Evolutionary conservation across 495 filamentous ascomycete genomes (phyloP).

Genomic region (Aspergillus sclerotioniger): DNA sequence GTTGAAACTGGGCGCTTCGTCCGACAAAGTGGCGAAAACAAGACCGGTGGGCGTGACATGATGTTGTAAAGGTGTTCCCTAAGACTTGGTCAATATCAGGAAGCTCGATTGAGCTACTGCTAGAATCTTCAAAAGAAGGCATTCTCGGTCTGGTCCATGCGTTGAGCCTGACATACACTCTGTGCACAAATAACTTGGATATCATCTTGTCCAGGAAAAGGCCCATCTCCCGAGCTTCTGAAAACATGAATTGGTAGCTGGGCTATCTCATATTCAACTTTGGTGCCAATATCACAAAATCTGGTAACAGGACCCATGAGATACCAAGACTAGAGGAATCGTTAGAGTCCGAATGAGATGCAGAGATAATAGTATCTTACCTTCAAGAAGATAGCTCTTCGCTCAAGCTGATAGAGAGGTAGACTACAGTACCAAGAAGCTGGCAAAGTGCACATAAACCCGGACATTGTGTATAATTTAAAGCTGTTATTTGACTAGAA

Average conservation of each 20-base stretch:
- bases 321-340: conserved; percentile 53
- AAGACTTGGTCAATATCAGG: neutral
- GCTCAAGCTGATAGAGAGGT: conserved; percentile 50
- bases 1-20: conserved; percentile 50
- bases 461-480: conserved; percentile 28
- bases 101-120: no score
- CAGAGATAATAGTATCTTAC: conserved; percentile 18
- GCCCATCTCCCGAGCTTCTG: conserved; percentile 32
- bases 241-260: conserved; percentile 49
- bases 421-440: conserved; percentile 46
- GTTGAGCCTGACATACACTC: conserved; percentile 23
- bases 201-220: conserved; percentile 30
- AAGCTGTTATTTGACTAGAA: neutral
- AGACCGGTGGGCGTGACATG: conserved; percentile 56
- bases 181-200: conserved; percentile 45
- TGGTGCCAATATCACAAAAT: conserved; percentile 46
- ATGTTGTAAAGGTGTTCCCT: conserved; percentile 34
- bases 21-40: conserved; percentile 52
- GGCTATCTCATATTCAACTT: conserved; percentile 54
- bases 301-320: conserved; percentile 59
- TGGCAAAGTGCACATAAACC: conserved; percentile 40
- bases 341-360: conserved; percentile 6
- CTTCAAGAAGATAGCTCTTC: conserved; percentile 55
- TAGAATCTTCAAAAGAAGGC: neutral
- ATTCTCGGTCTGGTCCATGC: neutral